Evolutionary conservation across 768 basidiomycete genomes (phyloP), one percentile per base, ranked within the genome.

Genomic region (Leccinum obscurum): DNA sequence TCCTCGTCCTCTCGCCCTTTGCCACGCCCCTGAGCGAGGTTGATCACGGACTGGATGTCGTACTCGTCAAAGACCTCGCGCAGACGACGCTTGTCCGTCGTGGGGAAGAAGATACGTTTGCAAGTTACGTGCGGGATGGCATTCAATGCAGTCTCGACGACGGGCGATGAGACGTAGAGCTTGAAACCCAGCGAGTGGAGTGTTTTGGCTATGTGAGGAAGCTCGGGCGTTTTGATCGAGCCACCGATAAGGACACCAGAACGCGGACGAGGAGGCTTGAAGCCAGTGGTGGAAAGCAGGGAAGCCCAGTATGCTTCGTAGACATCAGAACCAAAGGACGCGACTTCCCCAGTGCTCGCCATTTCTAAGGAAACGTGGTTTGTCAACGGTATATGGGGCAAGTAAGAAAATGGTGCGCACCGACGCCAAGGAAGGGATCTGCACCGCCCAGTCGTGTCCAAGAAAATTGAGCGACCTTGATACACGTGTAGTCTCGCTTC

Each of bases 321-420:
- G 51, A 98, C 81, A 70, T 96, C 92, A 68, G 85, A 84, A 35
- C 95, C 97, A 73, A 98, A 99, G 65, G 92, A 88, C 13, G 97
- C 97, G 30, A 99, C 94, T 75, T 99, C 96, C 37, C 96, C 96
- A 7, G 96, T 98, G 70, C 92, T 95, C 3, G 95, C 95, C 96
- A 98, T 98, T 80, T 97, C 95, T 92, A 32, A 44, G 14, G 20
- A 1, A 10, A 56, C 17, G 7, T 8, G 3, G 7, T 50, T 13
- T 35, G 71, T 48, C 17, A n/a, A 49, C 7, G 34, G 22, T 55
- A 57, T 3, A 62, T 37, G 35, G 13, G 4, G 11, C 14, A n/a
- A 22, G 8, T 24, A 49, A 14, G 6, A 7, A 37, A 39, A 30
- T 37, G 14, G 6, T n/a, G 83, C 90, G 73, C 64, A 93, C 92